Evolutionary conservation across 371 early-diverging fungal species (phyloP).

Genomic region (Smittium mucronatum): DNA sequence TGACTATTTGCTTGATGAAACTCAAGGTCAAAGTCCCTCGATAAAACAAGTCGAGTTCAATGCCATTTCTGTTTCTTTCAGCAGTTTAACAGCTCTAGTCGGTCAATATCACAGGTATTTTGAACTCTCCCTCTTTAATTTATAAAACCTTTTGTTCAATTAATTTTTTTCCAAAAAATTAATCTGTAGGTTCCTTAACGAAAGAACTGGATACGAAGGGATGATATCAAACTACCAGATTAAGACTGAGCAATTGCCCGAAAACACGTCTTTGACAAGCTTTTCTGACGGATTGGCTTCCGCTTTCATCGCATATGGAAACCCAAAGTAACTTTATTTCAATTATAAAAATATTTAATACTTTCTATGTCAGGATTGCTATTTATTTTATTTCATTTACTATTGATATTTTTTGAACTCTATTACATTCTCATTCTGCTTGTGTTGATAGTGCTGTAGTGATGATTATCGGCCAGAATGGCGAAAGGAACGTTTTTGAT

Average conservation of each 20-base stretch:
- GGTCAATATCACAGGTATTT: slow-evolving; percentile 65
- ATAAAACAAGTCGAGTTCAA: slow-evolving; percentile 94
- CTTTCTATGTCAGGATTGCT: too few relatives aligned
- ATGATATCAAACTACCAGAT: slow-evolving; percentile 33
- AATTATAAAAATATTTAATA: neutral
- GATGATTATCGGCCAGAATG: slow-evolving; percentile 80
- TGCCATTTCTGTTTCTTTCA: slow-evolving; percentile 87
- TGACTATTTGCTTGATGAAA: slow-evolving; percentile 81
- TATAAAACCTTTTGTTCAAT: neutral
- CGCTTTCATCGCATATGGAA: slow-evolving; percentile 66
- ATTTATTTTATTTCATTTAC: too few relatives aligned
- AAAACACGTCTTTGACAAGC: slow-evolving; percentile 52
- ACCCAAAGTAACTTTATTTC: slow-evolving; percentile 42
- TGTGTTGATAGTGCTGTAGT: slow-evolving; percentile 69
- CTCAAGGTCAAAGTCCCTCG: slow-evolving; percentile 20
- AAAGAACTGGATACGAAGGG: slow-evolving; percentile 37
- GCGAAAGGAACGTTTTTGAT: slow-evolving; percentile 89
- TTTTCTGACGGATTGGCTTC: slow-evolving; percentile 65
- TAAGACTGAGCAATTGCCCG: slow-evolving; percentile 45
- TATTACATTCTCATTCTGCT: too few relatives aligned
- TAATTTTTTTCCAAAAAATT: slow-evolving; percentile 9
- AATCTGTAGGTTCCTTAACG: slow-evolving; percentile 39
- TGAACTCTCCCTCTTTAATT: neutral
- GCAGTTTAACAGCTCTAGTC: slow-evolving; percentile 61
- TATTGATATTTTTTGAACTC: too few relatives aligned